Evolutionary conservation across 768 basidiomycete genomes (phyloP).

Genomic region (Lactarius akahatsu): DNA sequence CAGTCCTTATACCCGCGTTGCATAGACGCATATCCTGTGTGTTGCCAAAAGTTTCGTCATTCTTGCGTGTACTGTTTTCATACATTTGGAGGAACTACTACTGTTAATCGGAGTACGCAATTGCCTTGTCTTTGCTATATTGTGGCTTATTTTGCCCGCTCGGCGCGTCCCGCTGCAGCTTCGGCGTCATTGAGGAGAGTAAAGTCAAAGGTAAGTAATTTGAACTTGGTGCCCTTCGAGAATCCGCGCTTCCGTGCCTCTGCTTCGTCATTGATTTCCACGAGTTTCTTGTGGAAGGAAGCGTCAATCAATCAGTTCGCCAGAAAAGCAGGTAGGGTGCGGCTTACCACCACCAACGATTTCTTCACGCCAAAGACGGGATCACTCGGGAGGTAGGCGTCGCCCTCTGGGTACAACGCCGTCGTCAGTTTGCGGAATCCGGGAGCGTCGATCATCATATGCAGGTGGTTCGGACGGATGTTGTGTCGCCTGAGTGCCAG

Average conservation of each 20-base stretch:
- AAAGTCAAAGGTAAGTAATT: conserved; percentile 48
- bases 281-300: conserved; percentile 43
- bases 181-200: conserved; percentile 46
- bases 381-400: conserved; percentile 65
- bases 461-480: conserved; percentile 78
- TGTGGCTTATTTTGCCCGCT: background rate
- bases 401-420: conserved; percentile 71
- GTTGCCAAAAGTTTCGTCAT: background rate
- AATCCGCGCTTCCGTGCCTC: conserved; percentile 59
- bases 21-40: background rate
- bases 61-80: background rate
- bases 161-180: conserved; percentile 36
- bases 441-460: conserved; percentile 67
- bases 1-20: background rate
- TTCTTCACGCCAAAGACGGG: conserved; percentile 81
- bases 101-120: background rate
- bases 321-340: background rate
- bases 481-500: conserved; percentile 61
- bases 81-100: conserved; percentile 18
- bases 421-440: conserved; percentile 74
- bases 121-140: background rate
- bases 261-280: conserved; percentile 51
- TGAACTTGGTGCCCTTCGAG: conserved; percentile 47
- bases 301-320: conserved; percentile 7
- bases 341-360: conserved; percentile 69